Evolutionary conservation across 1,284 basidiomycete genomes (phyloP).

Genomic region (Cryptococcus jaspeensis): DNA sequence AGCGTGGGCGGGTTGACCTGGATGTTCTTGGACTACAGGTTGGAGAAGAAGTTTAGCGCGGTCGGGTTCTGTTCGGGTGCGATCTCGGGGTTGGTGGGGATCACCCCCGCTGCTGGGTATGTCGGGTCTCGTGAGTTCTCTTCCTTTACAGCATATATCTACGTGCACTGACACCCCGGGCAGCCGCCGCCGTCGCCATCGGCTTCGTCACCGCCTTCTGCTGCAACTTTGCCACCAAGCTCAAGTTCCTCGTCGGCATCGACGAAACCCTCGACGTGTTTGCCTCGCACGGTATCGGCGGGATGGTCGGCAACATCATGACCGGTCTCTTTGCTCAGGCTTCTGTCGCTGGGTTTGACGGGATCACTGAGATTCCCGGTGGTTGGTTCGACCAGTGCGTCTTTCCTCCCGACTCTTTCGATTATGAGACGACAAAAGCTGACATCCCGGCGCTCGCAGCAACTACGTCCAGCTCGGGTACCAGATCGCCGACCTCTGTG

Average conservation of each 20-base stretch:
- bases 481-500: conserved; percentile 71
- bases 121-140: conserved; percentile 61
- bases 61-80: conserved; percentile 97
- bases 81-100: conserved; percentile 76
- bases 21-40: conserved; percentile 92
- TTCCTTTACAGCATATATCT: conserved; percentile 39
- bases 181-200: conserved; percentile 72
- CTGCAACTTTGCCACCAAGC: conserved; percentile 92
- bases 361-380: conserved; percentile 67
- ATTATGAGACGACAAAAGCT: background rate
- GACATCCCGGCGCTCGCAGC: background rate
- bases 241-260: conserved; percentile 67
- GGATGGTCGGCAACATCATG: conserved; percentile 65
- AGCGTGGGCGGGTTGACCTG: conserved; percentile 85
- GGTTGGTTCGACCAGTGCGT: conserved; percentile 82
- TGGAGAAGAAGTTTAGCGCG: conserved; percentile 88
- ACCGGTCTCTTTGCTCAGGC: conserved; percentile 86
- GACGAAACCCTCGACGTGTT: conserved; percentile 75
- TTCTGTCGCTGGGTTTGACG: conserved; percentile 81
- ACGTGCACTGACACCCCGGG: background rate
- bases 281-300: conserved; percentile 84
- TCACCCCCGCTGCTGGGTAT: conserved; percentile 87
- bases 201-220: conserved; percentile 79
- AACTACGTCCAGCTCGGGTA: conserved; percentile 70
- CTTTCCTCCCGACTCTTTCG: no score